These are phyloP conservation scores for Tolypocladium guangdongense DNA, from an alignment of 2,329 filamentous ascomycete genomes.

Conservation along the genomic window DNA sequence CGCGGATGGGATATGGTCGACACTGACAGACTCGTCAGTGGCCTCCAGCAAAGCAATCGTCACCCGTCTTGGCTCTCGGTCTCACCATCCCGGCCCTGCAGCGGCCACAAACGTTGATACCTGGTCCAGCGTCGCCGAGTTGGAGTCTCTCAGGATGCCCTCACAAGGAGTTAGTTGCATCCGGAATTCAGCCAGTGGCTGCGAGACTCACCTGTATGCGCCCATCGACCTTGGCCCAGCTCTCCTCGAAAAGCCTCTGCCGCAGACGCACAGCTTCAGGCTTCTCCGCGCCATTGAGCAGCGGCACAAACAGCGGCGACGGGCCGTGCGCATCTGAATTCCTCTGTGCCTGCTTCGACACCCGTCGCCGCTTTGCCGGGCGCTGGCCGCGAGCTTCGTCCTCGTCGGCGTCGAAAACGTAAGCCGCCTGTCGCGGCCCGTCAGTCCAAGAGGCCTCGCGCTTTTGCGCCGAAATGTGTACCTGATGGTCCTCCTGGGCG, in stretches of 20 bases:
- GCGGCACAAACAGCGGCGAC: constrained; percentile 31
- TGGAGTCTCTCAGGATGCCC: constrained; percentile 48
- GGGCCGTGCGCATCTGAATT: constrained; percentile 5
- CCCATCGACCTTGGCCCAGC: constrained; percentile 54
- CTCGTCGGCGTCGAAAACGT: constrained; percentile 30
- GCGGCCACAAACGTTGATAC: constrained; percentile 45
- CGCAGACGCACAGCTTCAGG: constrained; percentile 39
- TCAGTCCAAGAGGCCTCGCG: not conserved
- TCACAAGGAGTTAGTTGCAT: constrained; percentile 13
- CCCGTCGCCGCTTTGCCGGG: constrained; percentile 47
- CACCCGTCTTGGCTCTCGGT: not conserved
- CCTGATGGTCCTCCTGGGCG: constrained; percentile 34
- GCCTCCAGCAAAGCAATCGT: not conserved
- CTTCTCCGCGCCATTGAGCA: constrained; percentile 45
- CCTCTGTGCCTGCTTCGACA: constrained; percentile 27
- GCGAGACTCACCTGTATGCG: constrained; percentile 39
- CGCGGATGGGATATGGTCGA: constrained; percentile 50
- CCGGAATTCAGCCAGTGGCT: not conserved
- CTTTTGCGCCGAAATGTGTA: constrained; percentile 8
- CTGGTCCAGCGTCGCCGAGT: constrained; percentile 47
- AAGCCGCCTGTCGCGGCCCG: constrained; percentile 4
- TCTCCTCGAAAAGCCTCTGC: constrained; percentile 45
- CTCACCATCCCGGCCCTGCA: constrained; percentile 20
- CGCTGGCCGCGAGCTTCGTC: constrained; percentile 23
- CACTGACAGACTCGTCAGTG: constrained; percentile 14